These are phyloP conservation scores for Aristolochia californica DNA, from an alignment of 164 flowering plant genomes.

Conservation along the genomic window DNA sequence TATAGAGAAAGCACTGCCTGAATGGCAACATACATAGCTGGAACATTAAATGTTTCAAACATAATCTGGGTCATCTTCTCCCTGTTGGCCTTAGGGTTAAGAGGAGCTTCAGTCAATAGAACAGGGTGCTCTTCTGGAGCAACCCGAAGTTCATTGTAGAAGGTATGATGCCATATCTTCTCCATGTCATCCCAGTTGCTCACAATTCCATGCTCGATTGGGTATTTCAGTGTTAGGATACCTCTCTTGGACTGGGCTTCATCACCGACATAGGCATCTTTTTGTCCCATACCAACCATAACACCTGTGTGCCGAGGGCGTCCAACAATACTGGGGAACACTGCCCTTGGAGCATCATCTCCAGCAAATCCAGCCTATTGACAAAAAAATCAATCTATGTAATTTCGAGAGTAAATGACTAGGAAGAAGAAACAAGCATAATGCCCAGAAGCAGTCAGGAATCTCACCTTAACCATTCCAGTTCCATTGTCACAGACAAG, in stretches of 20 bases:
- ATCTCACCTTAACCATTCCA: constrained; percentile 11
- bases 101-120: constrained; percentile 7
- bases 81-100: constrained; percentile 7
- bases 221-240: constrained; percentile 6
- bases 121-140: constrained; percentile 9
- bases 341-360: constrained; percentile 8
- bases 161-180: constrained; percentile 10
- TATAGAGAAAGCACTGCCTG: constrained; percentile 7
- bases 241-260: constrained; percentile 9
- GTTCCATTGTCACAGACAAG: constrained; percentile 11
- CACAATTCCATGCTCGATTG: constrained; percentile 9
- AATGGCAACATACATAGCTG: constrained; percentile 9
- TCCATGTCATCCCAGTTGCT: constrained; percentile 11
- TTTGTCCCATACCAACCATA: constrained; percentile 9
- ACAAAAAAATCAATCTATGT: too few species aligned
- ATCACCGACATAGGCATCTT: constrained; percentile 9
- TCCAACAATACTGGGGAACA: constrained; percentile 7
- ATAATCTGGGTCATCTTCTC: constrained; percentile 10
- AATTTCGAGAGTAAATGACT: too few species aligned
- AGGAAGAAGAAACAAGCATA: too few species aligned
- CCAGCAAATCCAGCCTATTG: constrained; percentile 8
- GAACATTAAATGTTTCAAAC: constrained; percentile 7
- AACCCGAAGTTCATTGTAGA: constrained; percentile 8
- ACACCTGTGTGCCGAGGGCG: constrained; percentile 3
- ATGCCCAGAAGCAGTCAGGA: too few species aligned